Evolutionary conservation across 768 basidiomycete genomes (phyloP).

Genomic region (Mycena venus): DNA sequence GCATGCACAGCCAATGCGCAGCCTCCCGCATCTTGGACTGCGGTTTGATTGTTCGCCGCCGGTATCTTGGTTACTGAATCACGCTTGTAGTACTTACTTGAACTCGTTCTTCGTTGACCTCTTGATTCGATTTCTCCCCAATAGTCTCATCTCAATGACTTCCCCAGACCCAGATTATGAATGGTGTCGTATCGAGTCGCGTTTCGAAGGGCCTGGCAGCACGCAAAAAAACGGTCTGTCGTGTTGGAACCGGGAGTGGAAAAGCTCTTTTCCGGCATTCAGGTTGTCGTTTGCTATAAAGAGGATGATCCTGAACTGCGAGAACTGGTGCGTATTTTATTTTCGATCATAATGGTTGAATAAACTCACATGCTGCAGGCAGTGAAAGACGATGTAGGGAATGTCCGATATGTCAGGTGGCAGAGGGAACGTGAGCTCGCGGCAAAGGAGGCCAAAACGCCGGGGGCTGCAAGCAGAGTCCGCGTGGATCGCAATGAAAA

Average conservation of each 20-base stretch:
- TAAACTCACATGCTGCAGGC: background rate
- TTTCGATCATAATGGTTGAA: background rate
- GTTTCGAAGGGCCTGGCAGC: constrained; percentile 13
- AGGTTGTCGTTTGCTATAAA: constrained; percentile 5
- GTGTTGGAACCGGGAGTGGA: constrained; percentile 8
- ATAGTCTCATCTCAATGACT: no score
- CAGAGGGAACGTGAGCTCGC: background rate
- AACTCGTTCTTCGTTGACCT: no score
- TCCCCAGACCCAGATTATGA: background rate
- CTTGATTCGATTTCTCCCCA: no score
- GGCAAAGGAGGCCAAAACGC: background rate
- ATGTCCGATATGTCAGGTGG: background rate
- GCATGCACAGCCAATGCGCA: no score
- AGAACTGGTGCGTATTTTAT: constrained; percentile 4
- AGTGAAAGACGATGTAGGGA: constrained; percentile 3
- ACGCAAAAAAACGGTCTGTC: constrained; percentile 3
- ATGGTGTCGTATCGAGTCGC: constrained; percentile 13
- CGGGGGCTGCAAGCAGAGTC: background rate
- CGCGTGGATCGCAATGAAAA: background rate
- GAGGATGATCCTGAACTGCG: constrained; percentile 7
- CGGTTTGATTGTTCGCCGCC: no score
- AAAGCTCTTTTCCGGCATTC: constrained; percentile 14
- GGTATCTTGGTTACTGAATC: no score
- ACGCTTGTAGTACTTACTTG: no score
- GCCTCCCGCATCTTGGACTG: no score